phyloP scores from a whole-genome alignment of 345 rosid species.

The Murraya paniculata region DNA sequence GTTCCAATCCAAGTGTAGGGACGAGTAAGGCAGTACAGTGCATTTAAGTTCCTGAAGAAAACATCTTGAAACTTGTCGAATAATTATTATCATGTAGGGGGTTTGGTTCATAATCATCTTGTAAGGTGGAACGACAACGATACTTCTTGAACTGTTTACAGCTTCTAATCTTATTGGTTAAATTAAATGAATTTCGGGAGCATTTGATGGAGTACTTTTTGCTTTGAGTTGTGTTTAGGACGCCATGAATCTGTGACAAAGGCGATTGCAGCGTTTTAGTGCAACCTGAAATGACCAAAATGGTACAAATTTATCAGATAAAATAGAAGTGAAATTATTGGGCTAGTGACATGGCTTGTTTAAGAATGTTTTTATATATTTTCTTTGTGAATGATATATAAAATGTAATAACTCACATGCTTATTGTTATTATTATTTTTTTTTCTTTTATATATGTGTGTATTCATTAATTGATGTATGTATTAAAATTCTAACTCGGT shows the following conservation, averaged over 20 bases:
- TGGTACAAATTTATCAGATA: too few relatives aligned
- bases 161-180: not conserved
- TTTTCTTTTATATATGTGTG: too few relatives aligned
- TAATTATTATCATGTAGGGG: not conserved
- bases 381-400: too few relatives aligned
- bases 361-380: too few relatives aligned
- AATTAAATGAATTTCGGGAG: not conserved
- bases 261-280: not conserved
- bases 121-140: not conserved
- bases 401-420: too few relatives aligned
- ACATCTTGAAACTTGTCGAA: not conserved
- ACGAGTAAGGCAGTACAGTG: slow-evolving; percentile 28
- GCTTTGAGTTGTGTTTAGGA: not conserved
- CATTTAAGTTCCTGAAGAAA: not conserved
- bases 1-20: slow-evolving; percentile 38
- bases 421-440: too few relatives aligned
- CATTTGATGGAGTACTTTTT: not conserved
- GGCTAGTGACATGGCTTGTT: too few relatives aligned
- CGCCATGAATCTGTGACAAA: not conserved
- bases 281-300: not conserved
- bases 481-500: too few relatives aligned
- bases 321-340: too few relatives aligned
- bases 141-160: not conserved
- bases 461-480: too few relatives aligned
- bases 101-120: not conserved